These are phyloP conservation scores for Amoebophrya sp. DNA, from an alignment of 169 alveolate species.

Conservation along the genomic window DNA sequence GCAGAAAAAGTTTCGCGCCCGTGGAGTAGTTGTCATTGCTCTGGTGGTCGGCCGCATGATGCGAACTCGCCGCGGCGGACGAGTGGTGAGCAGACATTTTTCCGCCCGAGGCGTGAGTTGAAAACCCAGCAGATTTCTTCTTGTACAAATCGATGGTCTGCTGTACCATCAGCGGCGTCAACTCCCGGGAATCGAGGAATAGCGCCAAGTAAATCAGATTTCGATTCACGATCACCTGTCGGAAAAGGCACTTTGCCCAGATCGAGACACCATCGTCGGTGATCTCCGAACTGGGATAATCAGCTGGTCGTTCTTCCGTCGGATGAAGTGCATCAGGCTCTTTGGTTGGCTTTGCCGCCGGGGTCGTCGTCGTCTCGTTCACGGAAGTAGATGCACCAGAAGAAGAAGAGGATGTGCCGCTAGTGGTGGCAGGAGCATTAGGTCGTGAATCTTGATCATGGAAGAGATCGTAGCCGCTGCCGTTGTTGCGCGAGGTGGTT, in stretches of 20 bases:
- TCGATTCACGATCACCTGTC: slow-evolving; percentile 12
- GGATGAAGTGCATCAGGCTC: too few species aligned
- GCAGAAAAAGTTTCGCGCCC: not conserved
- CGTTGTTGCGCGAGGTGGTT: not conserved
- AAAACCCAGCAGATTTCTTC: not conserved
- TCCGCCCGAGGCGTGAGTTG: not conserved
- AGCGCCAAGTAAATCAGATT: not conserved
- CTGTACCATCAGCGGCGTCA: not conserved
- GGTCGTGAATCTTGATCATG: too few species aligned
- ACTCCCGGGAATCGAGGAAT: not conserved
- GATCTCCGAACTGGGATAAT: not conserved
- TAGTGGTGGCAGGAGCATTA: not conserved
- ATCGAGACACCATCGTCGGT: not conserved
- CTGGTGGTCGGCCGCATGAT: not conserved
- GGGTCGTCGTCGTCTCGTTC: not conserved
- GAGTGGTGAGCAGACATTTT: not conserved
- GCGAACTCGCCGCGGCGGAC: not conserved
- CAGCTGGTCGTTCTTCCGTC: too few species aligned
- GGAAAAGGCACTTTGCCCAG: not conserved
- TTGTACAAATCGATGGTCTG: not conserved
- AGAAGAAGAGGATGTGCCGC: too few species aligned
- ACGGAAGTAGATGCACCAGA: too few species aligned
- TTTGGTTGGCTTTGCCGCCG: too few species aligned
- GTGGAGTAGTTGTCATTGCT: not conserved
- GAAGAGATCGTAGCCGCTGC: not conserved